Evolutionary conservation across 805 yeast species (phyloP).

Genomic region (Starmerella apis): DNA sequence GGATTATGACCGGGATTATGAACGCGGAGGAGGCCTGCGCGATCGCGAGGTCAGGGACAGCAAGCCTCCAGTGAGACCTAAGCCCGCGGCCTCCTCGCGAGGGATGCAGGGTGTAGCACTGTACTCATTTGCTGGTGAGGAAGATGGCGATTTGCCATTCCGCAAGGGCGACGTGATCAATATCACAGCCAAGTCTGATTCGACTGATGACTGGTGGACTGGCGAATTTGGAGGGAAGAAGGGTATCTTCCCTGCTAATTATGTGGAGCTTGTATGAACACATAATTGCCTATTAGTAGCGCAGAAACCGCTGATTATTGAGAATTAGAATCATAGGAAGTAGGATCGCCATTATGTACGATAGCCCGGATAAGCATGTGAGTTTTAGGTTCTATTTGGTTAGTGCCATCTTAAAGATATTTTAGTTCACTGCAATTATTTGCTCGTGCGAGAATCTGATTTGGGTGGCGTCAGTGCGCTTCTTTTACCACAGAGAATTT

Average conservation of each 20-base stretch:
- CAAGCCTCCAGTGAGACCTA: conserved; percentile 9
- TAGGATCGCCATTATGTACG: background rate
- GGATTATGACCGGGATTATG: conserved; percentile 21
- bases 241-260: conserved; percentile 96
- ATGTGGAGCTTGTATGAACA: conserved; percentile 61
- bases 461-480: too few species aligned
- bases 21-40: conserved; percentile 29
- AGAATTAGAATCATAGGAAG: background rate
- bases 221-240: conserved; percentile 73
- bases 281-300: background rate
- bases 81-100: conserved; percentile 20
- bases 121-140: conserved; percentile 82
- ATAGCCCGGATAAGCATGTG: background rate
- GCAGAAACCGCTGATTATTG: background rate
- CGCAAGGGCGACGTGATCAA: conserved; percentile 89
- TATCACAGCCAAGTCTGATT: conserved; percentile 72
- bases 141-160: conserved; percentile 85
- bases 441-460: too few species aligned
- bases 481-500: too few species aligned
- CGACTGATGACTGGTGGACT: conserved; percentile 98
- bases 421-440: background rate
- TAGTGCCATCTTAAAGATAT: background rate
- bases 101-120: conserved; percentile 82
- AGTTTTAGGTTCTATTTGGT: background rate
- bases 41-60: conserved; percentile 29